Evolutionary conservation across 495 filamentous ascomycete genomes (phyloP).

Genomic region (Neurospora intermedia): DNA sequence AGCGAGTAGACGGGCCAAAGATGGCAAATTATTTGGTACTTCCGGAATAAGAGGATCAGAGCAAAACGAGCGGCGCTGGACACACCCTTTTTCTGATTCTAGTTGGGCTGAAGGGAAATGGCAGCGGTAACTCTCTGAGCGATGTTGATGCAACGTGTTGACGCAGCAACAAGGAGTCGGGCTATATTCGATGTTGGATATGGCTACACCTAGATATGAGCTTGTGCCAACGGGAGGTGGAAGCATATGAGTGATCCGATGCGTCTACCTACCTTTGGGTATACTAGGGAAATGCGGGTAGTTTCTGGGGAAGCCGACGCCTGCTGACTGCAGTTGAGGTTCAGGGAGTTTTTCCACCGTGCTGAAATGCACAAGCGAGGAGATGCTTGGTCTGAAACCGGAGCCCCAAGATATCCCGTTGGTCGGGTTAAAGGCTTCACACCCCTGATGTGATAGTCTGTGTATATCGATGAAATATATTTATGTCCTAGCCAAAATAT

Average conservation of each 20-base stretch:
- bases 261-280: neutral
- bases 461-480: constrained; percentile 21
- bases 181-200: constrained; percentile 16
- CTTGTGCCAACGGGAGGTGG: neutral
- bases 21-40: constrained; percentile 12
- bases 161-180: constrained; percentile 16
- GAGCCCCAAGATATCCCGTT: constrained; percentile 17
- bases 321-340: constrained; percentile 15
- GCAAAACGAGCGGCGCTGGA: constrained; percentile 21
- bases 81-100: constrained; percentile 14
- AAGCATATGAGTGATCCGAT: neutral
- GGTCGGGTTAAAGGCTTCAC: constrained; percentile 18
- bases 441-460: constrained; percentile 17
- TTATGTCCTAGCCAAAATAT: constrained; percentile 17
- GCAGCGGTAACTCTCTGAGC: constrained; percentile 13
- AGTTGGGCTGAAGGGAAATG: constrained; percentile 10
- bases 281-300: neutral
- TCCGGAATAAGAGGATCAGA: constrained; percentile 17
- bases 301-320: constrained; percentile 4
- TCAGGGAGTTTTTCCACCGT: constrained; percentile 21
- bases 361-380: constrained; percentile 22
- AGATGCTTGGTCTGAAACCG: constrained; percentile 22
- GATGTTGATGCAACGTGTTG: constrained; percentile 12
- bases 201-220: neutral
- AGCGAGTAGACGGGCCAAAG: constrained; percentile 19